These are phyloP conservation scores for Lecanicillium sp. DNA, from an alignment of 2,329 filamentous ascomycete genomes.

Conservation along the genomic window DNA sequence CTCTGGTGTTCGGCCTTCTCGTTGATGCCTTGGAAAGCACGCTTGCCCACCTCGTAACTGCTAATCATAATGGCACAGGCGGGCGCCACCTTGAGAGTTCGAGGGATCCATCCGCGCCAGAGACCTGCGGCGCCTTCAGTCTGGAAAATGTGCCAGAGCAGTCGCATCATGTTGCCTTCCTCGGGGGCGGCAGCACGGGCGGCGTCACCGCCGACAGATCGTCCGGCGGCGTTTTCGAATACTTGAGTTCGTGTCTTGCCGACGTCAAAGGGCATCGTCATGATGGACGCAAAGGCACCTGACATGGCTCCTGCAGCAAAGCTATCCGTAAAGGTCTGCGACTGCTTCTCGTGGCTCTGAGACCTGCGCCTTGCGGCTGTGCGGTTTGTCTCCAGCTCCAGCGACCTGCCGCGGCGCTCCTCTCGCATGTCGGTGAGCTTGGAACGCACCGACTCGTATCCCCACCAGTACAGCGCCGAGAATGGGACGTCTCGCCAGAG, in stretches of 20 bases:
- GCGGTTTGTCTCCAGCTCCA: conserved; percentile 26
- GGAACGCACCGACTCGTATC: conserved; percentile 79
- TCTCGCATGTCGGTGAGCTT: conserved; percentile 62
- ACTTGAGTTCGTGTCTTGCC: conserved; percentile 95
- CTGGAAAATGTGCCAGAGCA: conserved; percentile 85
- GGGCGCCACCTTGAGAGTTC: conserved; percentile 89
- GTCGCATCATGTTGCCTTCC: conserved; percentile 67
- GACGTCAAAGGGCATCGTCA: conserved; percentile 94
- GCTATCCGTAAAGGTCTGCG: conserved; percentile 76
- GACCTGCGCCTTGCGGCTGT: conserved; percentile 42
- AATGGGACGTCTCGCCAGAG: conserved; percentile 97
- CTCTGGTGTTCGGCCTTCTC: conserved; percentile 25
- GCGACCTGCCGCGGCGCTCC: conserved; percentile 33
- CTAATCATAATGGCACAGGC: conserved; percentile 99
- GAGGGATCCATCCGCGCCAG: conserved; percentile 85
- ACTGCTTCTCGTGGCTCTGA: conserved; percentile 62
- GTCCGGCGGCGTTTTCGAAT: conserved; percentile 47
- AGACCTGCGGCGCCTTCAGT: conserved; percentile 75
- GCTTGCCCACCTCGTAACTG: conserved; percentile 93
- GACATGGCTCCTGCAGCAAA: conserved; percentile 81
- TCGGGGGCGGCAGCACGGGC: conserved; percentile 51
- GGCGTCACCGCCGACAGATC: conserved; percentile 20
- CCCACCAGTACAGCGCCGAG: conserved; percentile 96
- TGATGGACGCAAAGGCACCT: conserved; percentile 75
- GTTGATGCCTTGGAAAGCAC: conserved; percentile 72